These are phyloP conservation scores for Croton laevigatus DNA, from an alignment of 441 rosid genomes.

Conservation along the genomic window DNA sequence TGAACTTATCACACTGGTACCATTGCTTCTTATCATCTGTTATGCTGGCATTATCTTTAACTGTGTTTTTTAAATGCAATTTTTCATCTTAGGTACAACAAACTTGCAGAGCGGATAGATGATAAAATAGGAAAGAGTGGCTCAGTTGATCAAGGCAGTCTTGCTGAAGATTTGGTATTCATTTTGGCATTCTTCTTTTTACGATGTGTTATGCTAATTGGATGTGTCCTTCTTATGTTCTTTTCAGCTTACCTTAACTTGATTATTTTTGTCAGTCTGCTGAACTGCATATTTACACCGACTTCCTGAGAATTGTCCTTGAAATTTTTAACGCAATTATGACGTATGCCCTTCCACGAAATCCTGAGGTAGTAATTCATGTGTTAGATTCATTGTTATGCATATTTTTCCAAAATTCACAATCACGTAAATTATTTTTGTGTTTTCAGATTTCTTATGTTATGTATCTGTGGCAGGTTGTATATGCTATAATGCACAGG, in stretches of 20 bases:
- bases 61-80: slow-evolving; percentile 20
- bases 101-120: slow-evolving; percentile 67
- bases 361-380: slow-evolving; percentile 75
- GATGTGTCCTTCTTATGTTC: slow-evolving; percentile 1
- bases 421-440: neutral
- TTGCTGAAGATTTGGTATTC: slow-evolving; percentile 75
- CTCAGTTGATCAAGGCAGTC: slow-evolving; percentile 46
- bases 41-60: slow-evolving; percentile 8
- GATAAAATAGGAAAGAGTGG: slow-evolving; percentile 56
- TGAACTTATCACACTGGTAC: slow-evolving; percentile 8
- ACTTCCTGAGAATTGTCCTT: slow-evolving; percentile 95
- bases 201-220: slow-evolving; percentile 2
- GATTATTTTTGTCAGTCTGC: slow-evolving; percentile 55
- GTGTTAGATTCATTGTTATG: neutral
- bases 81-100: slow-evolving; percentile 67
- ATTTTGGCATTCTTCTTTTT: slow-evolving; percentile 16
- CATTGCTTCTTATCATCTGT: slow-evolving; percentile 8
- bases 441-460: slow-evolving; percentile 3
- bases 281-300: slow-evolving; percentile 93
- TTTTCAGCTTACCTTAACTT: slow-evolving; percentile 23
- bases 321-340: slow-evolving; percentile 94
- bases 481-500: slow-evolving; percentile 94
- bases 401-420: neutral
- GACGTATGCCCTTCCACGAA: slow-evolving; percentile 91
- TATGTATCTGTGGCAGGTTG: slow-evolving; percentile 51